Percentiles rank a stretch among this genome's conserved stretches.
These are phyloP conservation scores for Pythium aristosporum DNA, from an alignment of 352 stramenopile genomes.

Conservation along the genomic window DNA sequence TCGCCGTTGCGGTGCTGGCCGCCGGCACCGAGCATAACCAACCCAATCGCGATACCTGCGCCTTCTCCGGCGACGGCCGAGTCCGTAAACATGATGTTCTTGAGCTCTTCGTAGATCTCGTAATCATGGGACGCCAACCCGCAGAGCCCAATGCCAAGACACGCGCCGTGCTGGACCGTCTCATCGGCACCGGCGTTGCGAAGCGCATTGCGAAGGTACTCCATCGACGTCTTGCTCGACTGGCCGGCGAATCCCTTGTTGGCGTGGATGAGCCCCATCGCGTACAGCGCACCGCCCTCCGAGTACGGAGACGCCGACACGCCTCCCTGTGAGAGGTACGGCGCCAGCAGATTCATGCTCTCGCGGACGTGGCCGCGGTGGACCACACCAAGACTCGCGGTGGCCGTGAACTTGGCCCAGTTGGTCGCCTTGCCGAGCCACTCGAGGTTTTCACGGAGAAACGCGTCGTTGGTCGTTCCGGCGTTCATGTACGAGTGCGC, in stretches of 20 bases:
- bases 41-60: conserved; percentile 96
- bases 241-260: conserved; percentile 91
- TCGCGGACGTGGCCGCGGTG: conserved; percentile 98
- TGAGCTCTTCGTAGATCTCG: conserved; percentile 96
- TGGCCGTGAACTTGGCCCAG: conserved; percentile 99
- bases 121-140: conserved; percentile 94
- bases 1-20: conserved; percentile 81
- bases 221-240: conserved; percentile 79
- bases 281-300: conserved; percentile 97
- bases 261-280: conserved; percentile 98
- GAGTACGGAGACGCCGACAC: conserved; percentile 93
- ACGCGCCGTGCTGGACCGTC: conserved; percentile 97
- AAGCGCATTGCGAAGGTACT: conserved; percentile 84
- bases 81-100: conserved; percentile 97
- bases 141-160: conserved; percentile 96
- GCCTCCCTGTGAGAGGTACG: conserved; percentile 94
- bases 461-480: conserved; percentile 97
- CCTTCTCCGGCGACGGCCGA: conserved; percentile 97
- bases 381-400: conserved; percentile 97
- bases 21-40: conserved; percentile 95
- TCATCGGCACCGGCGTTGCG: conserved; percentile 92
- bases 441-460: conserved; percentile 98
- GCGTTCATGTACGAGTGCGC: conserved; percentile 97
- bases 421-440: conserved; percentile 99
- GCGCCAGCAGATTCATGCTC: conserved; percentile 96